Conservation (phyloP, 148 eudicot species). For the Vaccinium macrocarpon region DNA sequence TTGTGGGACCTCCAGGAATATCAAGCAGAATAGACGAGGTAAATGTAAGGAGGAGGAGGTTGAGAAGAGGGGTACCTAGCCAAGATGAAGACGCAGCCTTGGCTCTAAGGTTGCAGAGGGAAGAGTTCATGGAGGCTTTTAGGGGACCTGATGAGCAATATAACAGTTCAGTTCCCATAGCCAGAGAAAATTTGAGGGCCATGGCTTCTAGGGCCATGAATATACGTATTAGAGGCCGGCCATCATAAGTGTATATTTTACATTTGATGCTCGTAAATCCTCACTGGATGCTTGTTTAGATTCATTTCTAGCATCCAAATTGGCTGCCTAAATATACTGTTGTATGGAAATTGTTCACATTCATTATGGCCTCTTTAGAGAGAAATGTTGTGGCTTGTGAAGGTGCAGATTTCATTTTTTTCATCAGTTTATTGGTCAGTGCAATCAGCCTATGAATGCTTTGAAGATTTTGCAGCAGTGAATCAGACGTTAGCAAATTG, state of each 20-base stretch:
- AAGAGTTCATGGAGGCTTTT: conserved; percentile 63
- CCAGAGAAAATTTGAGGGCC: conserved; percentile 74
- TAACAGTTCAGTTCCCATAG: conserved; percentile 33
- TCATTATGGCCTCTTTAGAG: no score
- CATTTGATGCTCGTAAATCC: neutral
- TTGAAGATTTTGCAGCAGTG: no score
- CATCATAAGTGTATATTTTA: neutral
- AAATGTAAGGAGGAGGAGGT: conserved; percentile 23
- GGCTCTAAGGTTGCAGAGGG: conserved; percentile 63
- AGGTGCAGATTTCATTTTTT: neutral
- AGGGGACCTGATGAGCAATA: conserved; percentile 37
- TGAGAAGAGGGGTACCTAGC: conserved; percentile 30
- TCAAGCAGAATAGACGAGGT: conserved; percentile 18
- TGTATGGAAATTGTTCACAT: no score
- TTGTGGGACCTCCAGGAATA: conserved; percentile 19
- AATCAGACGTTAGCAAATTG: no score
- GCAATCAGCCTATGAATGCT: no score
- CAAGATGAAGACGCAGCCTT: conserved; percentile 76
- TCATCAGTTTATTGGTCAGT: no score
- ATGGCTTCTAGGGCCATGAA: conserved; percentile 37
- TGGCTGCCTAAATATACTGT: neutral
- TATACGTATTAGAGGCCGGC: conserved; percentile 17
- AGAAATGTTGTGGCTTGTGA: neutral
- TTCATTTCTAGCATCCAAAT: neutral
- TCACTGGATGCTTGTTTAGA: neutral